Percentiles rank a stretch among this genome's conserved stretches.
Conservation (phyloP, 176 grass and related monocot genomes). For the Hyparrhenia diplandra region DNA sequence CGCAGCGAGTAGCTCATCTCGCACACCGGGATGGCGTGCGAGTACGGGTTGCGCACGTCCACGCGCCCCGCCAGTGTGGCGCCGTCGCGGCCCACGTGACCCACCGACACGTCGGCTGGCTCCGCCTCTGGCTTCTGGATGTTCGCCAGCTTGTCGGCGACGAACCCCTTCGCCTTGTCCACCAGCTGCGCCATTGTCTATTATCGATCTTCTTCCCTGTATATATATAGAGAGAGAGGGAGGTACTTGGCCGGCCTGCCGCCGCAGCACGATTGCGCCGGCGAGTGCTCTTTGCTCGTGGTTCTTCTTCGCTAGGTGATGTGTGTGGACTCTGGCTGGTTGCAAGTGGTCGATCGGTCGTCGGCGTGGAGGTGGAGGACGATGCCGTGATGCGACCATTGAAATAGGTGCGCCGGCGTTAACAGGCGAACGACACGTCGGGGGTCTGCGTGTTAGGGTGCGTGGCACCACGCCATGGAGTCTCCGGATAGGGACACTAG, state of each 20-base stretch:
- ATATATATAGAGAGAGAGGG: no score
- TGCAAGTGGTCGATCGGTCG: no score
- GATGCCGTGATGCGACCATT: neutral
- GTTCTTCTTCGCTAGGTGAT: neutral
- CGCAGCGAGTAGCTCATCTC: slow-evolving; percentile 66
- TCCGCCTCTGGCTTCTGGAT: slow-evolving; percentile 71
- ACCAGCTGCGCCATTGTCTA: slow-evolving; percentile 58
- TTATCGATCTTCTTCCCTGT: no score
- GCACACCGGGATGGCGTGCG: slow-evolving; percentile 63
- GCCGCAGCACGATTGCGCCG: no score
- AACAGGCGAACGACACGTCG: neutral
- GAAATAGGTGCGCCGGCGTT: neutral
- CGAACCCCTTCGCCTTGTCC: slow-evolving; percentile 64
- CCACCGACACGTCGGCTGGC: slow-evolving; percentile 44
- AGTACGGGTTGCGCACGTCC: slow-evolving; percentile 61
- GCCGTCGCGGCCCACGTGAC: slow-evolving; percentile 41
- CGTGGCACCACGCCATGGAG: slow-evolving; percentile 8
- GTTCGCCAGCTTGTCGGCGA: slow-evolving; percentile 50
- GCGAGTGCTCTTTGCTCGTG: no score
- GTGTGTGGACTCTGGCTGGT: neutral
- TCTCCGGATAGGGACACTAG: neutral
- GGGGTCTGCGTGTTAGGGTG: neutral
- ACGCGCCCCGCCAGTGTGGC: slow-evolving; percentile 39
- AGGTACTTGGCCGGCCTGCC: no score
- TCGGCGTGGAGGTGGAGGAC: neutral